Evolutionary conservation across 352 stramenopile species (phyloP).

Genomic region (Globisporangium mamillatum): DNA sequence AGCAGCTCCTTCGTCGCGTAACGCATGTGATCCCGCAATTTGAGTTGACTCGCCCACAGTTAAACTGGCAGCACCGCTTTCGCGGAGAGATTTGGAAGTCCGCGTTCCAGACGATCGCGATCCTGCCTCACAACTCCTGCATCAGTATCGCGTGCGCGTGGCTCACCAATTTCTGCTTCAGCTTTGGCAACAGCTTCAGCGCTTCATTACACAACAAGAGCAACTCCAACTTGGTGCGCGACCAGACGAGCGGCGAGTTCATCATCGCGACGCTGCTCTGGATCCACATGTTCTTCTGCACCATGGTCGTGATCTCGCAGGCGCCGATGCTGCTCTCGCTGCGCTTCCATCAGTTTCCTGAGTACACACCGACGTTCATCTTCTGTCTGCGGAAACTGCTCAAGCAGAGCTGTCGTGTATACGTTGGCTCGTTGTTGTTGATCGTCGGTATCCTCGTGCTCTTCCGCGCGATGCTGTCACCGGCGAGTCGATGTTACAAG

Average conservation of each 20-base stretch:
- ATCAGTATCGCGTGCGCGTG: conserved; percentile 24
- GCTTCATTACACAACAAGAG: not conserved
- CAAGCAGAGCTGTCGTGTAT: not conserved
- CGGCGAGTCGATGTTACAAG: not conserved
- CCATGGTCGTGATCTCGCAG: conserved; percentile 26
- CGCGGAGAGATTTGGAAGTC: not conserved
- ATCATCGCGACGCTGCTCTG: conserved; percentile 29
- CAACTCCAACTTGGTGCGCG: conserved; percentile 17
- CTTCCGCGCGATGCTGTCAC: not conserved
- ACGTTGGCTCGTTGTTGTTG: conserved; percentile 1
- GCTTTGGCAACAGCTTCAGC: conserved; percentile 26
- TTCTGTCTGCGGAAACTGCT: conserved; percentile 19
- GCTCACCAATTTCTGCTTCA: conserved; percentile 27
- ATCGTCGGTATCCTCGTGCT: not conserved
- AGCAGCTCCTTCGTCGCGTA: not conserved
- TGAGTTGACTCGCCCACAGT: not conserved
- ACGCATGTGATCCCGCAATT: not conserved
- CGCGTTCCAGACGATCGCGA: not conserved
- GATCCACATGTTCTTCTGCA: conserved; percentile 24
- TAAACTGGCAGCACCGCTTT: conserved; percentile 3
- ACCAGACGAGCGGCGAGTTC: conserved; percentile 15
- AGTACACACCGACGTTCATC: conserved; percentile 10
- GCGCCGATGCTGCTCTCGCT: conserved; percentile 22
- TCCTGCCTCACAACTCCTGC: conserved; percentile 26
- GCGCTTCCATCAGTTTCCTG: conserved; percentile 20